Base-by-base conservation (phyloP, 768 basidiomycete species). In the Lactarius psammicola region DNA sequence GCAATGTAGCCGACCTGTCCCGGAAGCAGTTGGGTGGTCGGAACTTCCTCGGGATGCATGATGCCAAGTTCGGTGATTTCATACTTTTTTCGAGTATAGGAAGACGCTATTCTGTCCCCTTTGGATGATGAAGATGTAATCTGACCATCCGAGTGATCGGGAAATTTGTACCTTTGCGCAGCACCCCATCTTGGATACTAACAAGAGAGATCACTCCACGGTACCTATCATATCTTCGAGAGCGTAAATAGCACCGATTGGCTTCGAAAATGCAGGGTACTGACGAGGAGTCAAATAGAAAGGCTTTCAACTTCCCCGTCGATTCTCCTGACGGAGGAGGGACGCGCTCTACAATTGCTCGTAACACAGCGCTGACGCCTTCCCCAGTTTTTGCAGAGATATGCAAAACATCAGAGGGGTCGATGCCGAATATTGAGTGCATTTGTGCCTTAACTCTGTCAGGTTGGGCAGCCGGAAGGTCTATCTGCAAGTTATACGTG, bases 191-290 rank as follows among this genome's bases (percentile, higher is more conserved):
- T 71, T 90, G 87, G 23, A 99, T 76, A 69, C 85, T 91, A 40
- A 98, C 84, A 34, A 98, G 78, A 2, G 94, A 96, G 56, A 99
- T 95, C 26, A 98, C 97, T 11, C 97, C 97, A 63, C 95, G 86
- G 76, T 94, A 99, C 68, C 90, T 85, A 75, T 99, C 97, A 75
- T 95, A 98, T 64, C 94, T 96, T 66, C 31, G 54, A 17, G 59
- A 60, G 44, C 62, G 53, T 63, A 71, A 71, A 67, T 51, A 72
- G 57, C 23, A 61, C 36, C 46, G 55, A 28, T 31, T 34, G 30
- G 34, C n/a, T 49, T 38, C 31, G 36, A 56, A n/a, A 36, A 68
- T 63, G 58, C 30, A 38, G 42, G 34, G 33, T 31, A 79, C 85
- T 76, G 69, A 95, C 93, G 89, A 85, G 11, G 94, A 95, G 75